Evolutionary conservation across 2,329 filamentous ascomycete species (phyloP), one percentile per base, ranked within the genome.

Genomic region (Blastomyces gilchristii): DNA sequence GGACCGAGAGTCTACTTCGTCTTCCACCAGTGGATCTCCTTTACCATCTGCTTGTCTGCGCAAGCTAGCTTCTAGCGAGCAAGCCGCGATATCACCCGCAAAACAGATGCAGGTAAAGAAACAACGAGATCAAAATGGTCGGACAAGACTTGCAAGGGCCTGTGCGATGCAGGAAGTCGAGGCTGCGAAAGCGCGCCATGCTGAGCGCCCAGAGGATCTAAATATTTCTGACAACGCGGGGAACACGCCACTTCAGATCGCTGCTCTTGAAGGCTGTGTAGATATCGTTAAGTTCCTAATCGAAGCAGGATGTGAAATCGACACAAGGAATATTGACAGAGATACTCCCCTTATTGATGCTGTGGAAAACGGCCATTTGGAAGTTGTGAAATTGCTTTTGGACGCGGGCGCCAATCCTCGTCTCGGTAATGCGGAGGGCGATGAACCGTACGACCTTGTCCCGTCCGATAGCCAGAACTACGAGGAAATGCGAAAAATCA

Each of bases 321-420:
- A 97, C 70, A 93, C 82, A 59, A 87, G 90, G 69, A 86, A 86
- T 63, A 84, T 85, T 63, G 88, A 91, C 69, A 91, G 90, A 70
- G 94, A 99, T 70, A 97, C 94, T 0, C 94, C 94, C 37, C 82
- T 99, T 45, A 87, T 99, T 62, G 94, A 99, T 78, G 94, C 94
- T 5, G 91, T 97, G 37, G 94, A 97, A 69, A 99, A 99, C 70
- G 90, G 90, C 0, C 92, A 99, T 72, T 74, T 96, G 8, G 89
- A 89, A 22, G 93, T 97, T 3, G 89, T 99, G 52, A 90, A 86
- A 70, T 80, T 96, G 11, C 79, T 99, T 43, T 80, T 99, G 2
- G 85, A 88, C 62, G 88, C 92, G 63, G 93, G 92, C 12, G 93
- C 96, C 14, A 95, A 99, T 71, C 94, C 94, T 58, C 87, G 91